These are phyloP conservation scores for Starmerella floricola DNA, from an alignment of 805 yeast genomes.

Conservation along the genomic window DNA sequence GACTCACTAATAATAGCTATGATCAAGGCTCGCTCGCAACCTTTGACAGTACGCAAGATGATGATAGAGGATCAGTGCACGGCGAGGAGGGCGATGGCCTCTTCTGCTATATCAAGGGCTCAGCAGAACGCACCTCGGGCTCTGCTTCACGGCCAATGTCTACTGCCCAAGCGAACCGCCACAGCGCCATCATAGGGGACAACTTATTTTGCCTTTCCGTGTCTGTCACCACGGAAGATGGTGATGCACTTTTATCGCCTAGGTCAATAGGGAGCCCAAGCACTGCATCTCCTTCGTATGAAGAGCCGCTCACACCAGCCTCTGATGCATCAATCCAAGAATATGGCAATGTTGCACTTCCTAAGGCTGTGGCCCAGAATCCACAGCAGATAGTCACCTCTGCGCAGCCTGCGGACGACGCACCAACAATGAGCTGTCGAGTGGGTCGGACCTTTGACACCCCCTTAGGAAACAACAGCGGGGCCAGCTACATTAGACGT, in stretches of 20 bases:
- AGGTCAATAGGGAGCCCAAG: background rate
- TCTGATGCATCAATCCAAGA: too few relatives aligned
- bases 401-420: constrained; percentile 7
- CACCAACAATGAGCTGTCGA: constrained; percentile 10
- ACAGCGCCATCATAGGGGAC: constrained; percentile 15
- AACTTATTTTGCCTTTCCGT: background rate
- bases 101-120: background rate
- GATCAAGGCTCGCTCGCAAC: too few relatives aligned
- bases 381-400: background rate
- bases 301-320: too few relatives aligned
- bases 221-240: background rate
- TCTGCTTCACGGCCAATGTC: constrained; percentile 1
- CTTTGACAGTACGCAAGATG: too few relatives aligned
- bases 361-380: too few relatives aligned
- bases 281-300: too few relatives aligned
- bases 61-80: too few relatives aligned
- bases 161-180: constrained; percentile 9
- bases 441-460: constrained; percentile 11
- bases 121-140: background rate
- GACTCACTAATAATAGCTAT: too few relatives aligned
- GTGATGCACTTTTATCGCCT: background rate
- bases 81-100: background rate
- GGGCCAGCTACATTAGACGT: constrained; percentile 6
- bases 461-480: constrained; percentile 10
- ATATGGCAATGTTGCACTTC: too few relatives aligned